phyloP scores from a whole-genome alignment of 345 rosid genomes.

The Lumnitzera racemosa region DNA sequence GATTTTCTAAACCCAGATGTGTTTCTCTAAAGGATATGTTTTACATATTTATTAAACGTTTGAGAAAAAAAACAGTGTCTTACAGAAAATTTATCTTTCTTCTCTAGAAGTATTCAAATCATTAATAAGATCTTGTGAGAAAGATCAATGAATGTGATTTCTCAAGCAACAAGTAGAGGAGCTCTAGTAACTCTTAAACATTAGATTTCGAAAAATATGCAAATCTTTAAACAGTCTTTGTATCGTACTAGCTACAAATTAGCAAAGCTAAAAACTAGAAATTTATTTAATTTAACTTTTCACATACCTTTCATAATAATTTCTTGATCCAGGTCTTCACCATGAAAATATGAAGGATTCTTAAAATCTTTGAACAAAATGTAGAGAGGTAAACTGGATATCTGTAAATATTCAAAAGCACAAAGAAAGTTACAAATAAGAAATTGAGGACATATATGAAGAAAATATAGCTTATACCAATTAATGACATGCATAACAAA shows the following conservation, averaged over 20 bases:
- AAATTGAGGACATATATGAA: slow-evolving; percentile 3
- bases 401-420: slow-evolving; percentile 20
- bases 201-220: background rate
- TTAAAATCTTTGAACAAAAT: slow-evolving; percentile 51
- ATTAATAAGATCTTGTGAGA: too few relatives aligned
- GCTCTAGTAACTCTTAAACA: too few relatives aligned
- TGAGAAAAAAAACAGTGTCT: too few relatives aligned
- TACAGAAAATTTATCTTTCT: too few relatives aligned
- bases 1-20: too few relatives aligned
- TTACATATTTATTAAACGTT: too few relatives aligned
- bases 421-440: slow-evolving; percentile 9
- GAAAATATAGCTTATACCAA: background rate
- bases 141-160: too few relatives aligned
- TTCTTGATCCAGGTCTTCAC: slow-evolving; percentile 45
- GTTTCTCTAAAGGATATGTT: too few relatives aligned
- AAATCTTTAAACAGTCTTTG: background rate
- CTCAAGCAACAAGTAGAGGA: too few relatives aligned
- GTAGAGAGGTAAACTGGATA: slow-evolving; percentile 38
- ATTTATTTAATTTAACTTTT: background rate
- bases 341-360: slow-evolving; percentile 39
- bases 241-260: background rate
- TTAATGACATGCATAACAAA: background rate
- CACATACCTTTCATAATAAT: slow-evolving; percentile 54
- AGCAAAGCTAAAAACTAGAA: background rate
- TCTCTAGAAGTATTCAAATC: too few relatives aligned